These are phyloP conservation scores for Limnanthes douglasii DNA, from an alignment of 345 rosid genomes.

Conservation along the genomic window DNA sequence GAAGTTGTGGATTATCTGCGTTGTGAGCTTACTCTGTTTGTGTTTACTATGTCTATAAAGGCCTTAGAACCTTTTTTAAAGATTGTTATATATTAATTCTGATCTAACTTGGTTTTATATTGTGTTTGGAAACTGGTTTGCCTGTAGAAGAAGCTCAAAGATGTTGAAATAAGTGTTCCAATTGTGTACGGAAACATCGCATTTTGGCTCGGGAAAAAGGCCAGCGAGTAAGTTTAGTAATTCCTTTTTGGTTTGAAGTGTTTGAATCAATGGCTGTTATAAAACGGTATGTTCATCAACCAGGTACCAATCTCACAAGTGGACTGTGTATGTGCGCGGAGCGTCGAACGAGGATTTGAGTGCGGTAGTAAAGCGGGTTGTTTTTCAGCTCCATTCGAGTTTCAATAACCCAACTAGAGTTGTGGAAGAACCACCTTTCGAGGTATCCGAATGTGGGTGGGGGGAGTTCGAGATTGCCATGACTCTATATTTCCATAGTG, in stretches of 20 bases:
- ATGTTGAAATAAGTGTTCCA: constrained; percentile 57
- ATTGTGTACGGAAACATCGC: constrained; percentile 60
- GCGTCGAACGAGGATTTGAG: constrained; percentile 59
- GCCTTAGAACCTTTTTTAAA: background rate
- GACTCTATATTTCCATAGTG: constrained; percentile 40
- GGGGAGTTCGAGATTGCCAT: constrained; percentile 73
- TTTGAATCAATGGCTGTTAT: background rate
- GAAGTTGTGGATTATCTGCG: background rate
- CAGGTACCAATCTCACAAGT: constrained; percentile 59
- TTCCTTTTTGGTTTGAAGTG: constrained; percentile 1
- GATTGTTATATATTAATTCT: background rate
- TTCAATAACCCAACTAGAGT: constrained; percentile 53
- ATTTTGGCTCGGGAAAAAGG: constrained; percentile 78
- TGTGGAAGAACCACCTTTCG: constrained; percentile 54
- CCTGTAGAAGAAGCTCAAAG: constrained; percentile 54
- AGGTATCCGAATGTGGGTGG: constrained; percentile 61
- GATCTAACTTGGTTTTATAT: background rate
- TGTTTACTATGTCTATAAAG: background rate
- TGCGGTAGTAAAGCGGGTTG: constrained; percentile 34
- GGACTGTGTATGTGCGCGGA: constrained; percentile 59
- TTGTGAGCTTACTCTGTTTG: background rate
- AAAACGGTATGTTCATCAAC: constrained; percentile 6
- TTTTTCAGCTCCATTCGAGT: constrained; percentile 59
- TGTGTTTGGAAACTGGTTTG: background rate
- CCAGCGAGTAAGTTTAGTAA: constrained; percentile 45